These are phyloP conservation scores for Hansenula sp. DNA, from an alignment of 1,139 yeast species.

Conservation along the genomic window DNA sequence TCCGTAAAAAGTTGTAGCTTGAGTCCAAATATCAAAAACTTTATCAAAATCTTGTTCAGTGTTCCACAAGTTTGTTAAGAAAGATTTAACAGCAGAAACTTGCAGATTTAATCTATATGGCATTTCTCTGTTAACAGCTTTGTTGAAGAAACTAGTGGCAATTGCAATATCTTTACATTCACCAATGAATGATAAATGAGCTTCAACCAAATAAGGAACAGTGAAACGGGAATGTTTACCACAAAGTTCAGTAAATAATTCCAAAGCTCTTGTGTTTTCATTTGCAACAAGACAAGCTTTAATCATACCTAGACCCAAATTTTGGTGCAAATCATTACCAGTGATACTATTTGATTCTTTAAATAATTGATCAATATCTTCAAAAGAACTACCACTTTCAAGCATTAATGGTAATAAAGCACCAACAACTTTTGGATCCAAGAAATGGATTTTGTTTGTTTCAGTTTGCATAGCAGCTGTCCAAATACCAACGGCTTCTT, in stretches of 20 bases:
- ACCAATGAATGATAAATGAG: conserved; percentile 79
- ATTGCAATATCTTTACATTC: conserved; percentile 69
- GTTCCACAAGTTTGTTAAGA: conserved; percentile 44
- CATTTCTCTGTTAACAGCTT: conserved; percentile 61
- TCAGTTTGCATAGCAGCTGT: conserved; percentile 34
- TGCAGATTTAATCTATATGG: conserved; percentile 72
- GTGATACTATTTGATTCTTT: conserved; percentile 28
- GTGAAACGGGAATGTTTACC: conserved; percentile 26
- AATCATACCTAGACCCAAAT: conserved; percentile 55
- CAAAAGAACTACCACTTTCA: conserved; percentile 57
- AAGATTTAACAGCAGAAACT: conserved; percentile 68
- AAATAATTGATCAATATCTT: conserved; percentile 49
- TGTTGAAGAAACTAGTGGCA: conserved; percentile 69
- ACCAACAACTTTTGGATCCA: conserved; percentile 61
- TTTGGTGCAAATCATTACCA: conserved; percentile 35
- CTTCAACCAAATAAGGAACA: conserved; percentile 50
- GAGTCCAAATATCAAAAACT: conserved; percentile 60
- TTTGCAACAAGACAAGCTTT: conserved; percentile 53
- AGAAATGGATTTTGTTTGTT: conserved; percentile 23
- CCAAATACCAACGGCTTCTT: conserved; percentile 54
- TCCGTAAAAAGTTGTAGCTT: conserved; percentile 56
- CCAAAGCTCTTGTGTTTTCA: conserved; percentile 46
- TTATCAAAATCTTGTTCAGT: conserved; percentile 43
- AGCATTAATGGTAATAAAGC: conserved; percentile 67
- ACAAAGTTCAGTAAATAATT: conserved; percentile 42